These are phyloP conservation scores for Ganoderma sp. DNA, from an alignment of 1,284 basidiomycete genomes.

Conservation along the genomic window DNA sequence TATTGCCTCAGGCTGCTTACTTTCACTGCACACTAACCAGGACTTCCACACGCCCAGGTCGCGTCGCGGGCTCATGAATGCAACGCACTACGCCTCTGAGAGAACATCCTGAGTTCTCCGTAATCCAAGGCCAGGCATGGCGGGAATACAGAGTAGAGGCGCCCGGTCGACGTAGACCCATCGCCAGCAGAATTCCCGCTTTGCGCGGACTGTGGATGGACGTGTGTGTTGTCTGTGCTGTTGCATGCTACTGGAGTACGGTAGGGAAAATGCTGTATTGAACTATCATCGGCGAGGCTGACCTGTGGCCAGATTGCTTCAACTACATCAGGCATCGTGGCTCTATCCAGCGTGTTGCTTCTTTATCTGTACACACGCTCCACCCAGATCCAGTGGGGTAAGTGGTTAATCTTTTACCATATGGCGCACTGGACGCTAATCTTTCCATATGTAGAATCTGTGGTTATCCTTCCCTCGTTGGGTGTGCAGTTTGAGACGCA, in stretches of 20 bases:
- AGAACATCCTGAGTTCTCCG: conserved; percentile 58
- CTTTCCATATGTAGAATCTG: conserved; percentile 58
- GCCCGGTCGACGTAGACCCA: conserved; percentile 50
- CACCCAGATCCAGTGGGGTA: conserved; percentile 61
- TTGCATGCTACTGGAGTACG: conserved; percentile 26
- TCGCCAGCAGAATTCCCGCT: conserved; percentile 43
- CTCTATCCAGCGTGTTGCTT: conserved; percentile 18
- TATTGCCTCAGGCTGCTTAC: background rate
- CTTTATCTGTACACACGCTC: conserved; percentile 42
- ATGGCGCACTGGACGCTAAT: background rate
- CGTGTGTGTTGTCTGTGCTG: conserved; percentile 41
- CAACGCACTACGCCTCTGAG: conserved; percentile 51
- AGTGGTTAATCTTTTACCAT: conserved; percentile 14
- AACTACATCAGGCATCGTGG: background rate
- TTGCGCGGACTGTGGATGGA: conserved; percentile 45
- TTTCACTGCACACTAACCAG: background rate
- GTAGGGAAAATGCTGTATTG: conserved; percentile 10
- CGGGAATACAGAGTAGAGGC: conserved; percentile 62
- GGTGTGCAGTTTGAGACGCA: conserved; percentile 77
- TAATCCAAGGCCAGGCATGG: conserved; percentile 51
- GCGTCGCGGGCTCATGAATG: conserved; percentile 44
- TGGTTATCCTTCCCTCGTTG: conserved; percentile 65
- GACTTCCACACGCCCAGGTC: conserved; percentile 1
- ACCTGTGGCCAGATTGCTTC: conserved; percentile 8
- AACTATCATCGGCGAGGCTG: background rate